Base-by-base conservation (phyloP, 2,329 filamentous ascomycete species). In the Ascochyta koolunga region DNA sequence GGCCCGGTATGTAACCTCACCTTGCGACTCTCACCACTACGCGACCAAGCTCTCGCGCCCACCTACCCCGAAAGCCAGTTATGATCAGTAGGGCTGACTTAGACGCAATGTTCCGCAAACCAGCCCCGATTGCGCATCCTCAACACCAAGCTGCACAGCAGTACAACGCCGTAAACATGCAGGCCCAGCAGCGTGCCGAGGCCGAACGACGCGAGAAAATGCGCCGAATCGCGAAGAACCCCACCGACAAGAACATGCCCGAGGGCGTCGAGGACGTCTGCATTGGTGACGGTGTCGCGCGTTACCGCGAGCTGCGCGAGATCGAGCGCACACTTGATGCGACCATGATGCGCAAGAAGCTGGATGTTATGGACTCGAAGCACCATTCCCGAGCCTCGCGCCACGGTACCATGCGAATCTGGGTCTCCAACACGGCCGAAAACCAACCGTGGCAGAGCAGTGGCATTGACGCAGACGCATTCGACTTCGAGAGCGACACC, bases 361-460 rank as follows among this genome's bases (percentile, higher is more conserved):
- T 99, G 58, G 95, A 99, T 71, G 88, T 97, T 59, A 85, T 91
- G 59, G 93, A 98, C 72, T 87, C 86, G 37, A 85, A 91, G 48
- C 89, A 85, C 71, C 86, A 89, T 62, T 86, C 88, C 60, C 88
- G 87, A 57, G 81, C 86, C 56, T 95, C 90, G 84, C 86, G 90
- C 62, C 89, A 88, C 75, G 90, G 89, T 70, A 96, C 91, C 2
- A 81, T 99, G 75, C 89, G 93, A 58, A 85, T 99, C 60, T 98
- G 92, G 92, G 88, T 99, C 67, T 93, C 87, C 68, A 99, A 99
- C 76, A 96, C 92, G 1, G 91, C 89, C 29, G 91, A 97, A 74
- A 91, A 95, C 69, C 95, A 99, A 77, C 88, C 89, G 27, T 98
- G 95, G 95, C 95, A 99, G 77, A 83, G 82, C 33, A 85, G 82